A percentile compares a stretch with the other conserved stretches of the same genome.
phyloP scores from a whole-genome alignment of 2,329 filamentous ascomycete genomes.

The Drechslerella stenobrocha region DNA sequence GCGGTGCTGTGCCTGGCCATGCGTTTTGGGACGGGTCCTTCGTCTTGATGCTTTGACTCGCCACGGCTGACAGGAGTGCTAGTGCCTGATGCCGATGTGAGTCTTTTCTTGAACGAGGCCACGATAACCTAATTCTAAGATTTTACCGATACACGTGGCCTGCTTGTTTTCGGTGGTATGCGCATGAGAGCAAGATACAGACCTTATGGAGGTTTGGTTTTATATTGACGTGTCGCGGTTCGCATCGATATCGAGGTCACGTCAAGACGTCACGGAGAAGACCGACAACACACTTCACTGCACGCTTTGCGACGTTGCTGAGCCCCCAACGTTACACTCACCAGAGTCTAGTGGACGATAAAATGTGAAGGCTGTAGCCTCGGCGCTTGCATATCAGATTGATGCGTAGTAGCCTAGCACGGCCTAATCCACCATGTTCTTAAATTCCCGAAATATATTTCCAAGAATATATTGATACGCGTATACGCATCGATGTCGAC shows the following conservation, averaged over 20 bases:
- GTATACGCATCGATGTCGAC: too few relatives aligned
- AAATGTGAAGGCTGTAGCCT: not conserved
- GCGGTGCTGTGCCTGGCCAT: not conserved
- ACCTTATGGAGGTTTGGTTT: not conserved
- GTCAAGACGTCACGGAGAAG: too few relatives aligned
- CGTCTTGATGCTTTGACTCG: not conserved
- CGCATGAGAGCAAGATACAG: not conserved
- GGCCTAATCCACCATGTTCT: too few relatives aligned
- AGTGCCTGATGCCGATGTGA: too few relatives aligned
- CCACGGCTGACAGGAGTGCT: not conserved
- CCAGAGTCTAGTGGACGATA: not conserved
- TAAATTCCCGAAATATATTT: too few relatives aligned
- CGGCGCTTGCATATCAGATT: too few relatives aligned
- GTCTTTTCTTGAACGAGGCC: too few relatives aligned
- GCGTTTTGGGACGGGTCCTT: not conserved
- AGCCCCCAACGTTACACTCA: not conserved
- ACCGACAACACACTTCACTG: not conserved
- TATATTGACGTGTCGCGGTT: not conserved
- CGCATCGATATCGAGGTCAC: not conserved
- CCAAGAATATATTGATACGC: too few relatives aligned
- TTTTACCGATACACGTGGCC: too few relatives aligned
- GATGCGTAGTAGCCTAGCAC: too few relatives aligned
- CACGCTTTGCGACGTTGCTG: constrained; percentile 2
- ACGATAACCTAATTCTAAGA: too few relatives aligned
- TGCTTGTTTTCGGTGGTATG: not conserved